A percentile compares a stretch with the other conserved stretches of the same genome.
phyloP scores from a whole-genome alignment of 2,329 filamentous ascomycete genomes.

The Phialophora tarda region DNA sequence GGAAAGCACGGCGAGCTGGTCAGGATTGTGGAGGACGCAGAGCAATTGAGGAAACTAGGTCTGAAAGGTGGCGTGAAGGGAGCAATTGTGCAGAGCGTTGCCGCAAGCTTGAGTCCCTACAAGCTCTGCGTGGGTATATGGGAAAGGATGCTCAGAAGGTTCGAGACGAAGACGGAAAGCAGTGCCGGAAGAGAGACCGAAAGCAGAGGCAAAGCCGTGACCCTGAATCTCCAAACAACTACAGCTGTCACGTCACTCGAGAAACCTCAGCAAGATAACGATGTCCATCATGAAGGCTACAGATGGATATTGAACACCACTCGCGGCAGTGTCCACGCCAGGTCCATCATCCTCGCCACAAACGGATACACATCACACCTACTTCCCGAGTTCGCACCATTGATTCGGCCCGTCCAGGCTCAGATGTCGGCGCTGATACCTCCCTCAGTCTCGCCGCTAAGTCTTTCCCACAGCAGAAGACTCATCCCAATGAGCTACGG shows the following conservation, averaged over 20 bases:
- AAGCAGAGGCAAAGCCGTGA: conserved; percentile 6
- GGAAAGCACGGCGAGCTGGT: conserved; percentile 6
- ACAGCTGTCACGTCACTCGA: conserved; percentile 42
- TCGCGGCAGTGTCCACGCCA: conserved; percentile 68
- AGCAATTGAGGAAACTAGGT: conserved; percentile 44
- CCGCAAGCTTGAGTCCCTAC: conserved; percentile 34
- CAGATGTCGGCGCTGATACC: conserved; percentile 55
- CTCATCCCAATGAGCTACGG: conserved; percentile 41
- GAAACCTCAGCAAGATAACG: neutral
- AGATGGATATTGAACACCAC: conserved; percentile 68
- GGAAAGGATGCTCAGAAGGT: conserved; percentile 16
- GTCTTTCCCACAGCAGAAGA: conserved; percentile 33
- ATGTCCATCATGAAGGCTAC: conserved; percentile 31
- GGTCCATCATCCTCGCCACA: conserved; percentile 74
- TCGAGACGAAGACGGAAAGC: neutral
- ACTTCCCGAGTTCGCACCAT: conserved; percentile 68
- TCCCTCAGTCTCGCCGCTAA: conserved; percentile 32
- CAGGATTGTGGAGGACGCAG: conserved; percentile 35
- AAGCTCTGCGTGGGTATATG: conserved; percentile 31
- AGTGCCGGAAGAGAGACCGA: neutral
- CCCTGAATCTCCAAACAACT: conserved; percentile 43
- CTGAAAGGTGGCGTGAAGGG: conserved; percentile 32
- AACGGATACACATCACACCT: conserved; percentile 84
- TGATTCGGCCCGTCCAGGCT: conserved; percentile 78
- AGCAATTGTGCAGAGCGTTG: conserved; percentile 29